Evolutionary conservation across 2,329 filamentous ascomycete species (phyloP).

Genomic region (Aspergillus vadensis): DNA sequence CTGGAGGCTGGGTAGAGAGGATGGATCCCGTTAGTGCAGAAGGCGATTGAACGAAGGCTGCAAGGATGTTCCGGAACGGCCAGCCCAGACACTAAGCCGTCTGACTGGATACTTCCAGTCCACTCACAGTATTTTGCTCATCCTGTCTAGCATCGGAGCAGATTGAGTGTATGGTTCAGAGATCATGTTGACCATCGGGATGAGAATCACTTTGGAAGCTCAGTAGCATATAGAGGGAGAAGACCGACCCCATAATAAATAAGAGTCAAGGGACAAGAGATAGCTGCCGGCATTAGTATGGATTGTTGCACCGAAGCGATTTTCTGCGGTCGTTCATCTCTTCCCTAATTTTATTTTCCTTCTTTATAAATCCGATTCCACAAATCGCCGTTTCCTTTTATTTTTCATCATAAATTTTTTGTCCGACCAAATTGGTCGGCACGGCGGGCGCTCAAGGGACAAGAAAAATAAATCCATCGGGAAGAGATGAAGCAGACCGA

Average conservation of each 20-base stretch:
- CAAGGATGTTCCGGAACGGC: conserved; percentile 14
- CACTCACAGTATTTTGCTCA: neutral
- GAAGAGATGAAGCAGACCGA: neutral
- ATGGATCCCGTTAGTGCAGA: conserved; percentile 18
- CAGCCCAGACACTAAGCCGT: neutral
- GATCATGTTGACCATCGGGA: neutral
- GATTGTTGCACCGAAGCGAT: neutral
- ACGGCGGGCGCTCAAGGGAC: conserved; percentile 1
- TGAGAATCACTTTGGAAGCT: neutral
- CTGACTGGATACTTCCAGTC: conserved; percentile 2
- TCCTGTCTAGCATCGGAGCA: neutral
- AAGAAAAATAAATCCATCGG: conserved; percentile 1
- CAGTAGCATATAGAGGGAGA: neutral
- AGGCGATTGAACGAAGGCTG: conserved; percentile 17
- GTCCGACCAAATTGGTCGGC: neutral
- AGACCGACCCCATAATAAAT: neutral
- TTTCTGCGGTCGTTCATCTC: neutral
- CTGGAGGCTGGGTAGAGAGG: conserved; percentile 24
- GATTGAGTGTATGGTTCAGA: neutral
- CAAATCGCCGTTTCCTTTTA: too few relatives aligned
- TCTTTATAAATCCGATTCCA: neutral
- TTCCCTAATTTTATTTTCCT: neutral
- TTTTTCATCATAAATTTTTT: neutral
- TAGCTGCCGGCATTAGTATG: neutral
- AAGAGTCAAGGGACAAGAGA: neutral